These are phyloP conservation scores for Xylariaceae sp. DNA, from an alignment of 2,329 filamentous ascomycete genomes.

Conservation along the genomic window DNA sequence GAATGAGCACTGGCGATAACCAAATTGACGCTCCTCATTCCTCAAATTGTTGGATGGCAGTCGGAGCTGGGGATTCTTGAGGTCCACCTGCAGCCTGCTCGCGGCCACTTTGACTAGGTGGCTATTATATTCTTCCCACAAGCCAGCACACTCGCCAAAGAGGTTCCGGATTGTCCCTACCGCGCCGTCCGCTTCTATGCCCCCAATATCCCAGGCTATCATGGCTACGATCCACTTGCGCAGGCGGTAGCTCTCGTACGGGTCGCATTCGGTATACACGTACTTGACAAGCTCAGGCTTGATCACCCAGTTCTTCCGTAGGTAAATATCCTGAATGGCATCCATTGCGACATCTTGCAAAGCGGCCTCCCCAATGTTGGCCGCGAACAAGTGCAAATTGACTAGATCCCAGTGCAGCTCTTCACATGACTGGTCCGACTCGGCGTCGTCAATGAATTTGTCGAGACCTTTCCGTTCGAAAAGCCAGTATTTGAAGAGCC, in stretches of 20 bases:
- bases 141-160: constrained; percentile 52
- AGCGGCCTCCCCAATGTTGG: constrained; percentile 53
- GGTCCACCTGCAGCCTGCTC: constrained; percentile 56
- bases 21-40: constrained; percentile 63
- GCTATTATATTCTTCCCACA: constrained; percentile 56
- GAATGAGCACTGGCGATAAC: constrained; percentile 67
- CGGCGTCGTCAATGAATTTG: constrained; percentile 37
- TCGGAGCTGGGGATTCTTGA: constrained; percentile 67
- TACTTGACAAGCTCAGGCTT: constrained; percentile 56
- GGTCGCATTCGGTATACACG: constrained; percentile 60
- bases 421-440: constrained; percentile 36
- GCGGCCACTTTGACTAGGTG: constrained; percentile 59
- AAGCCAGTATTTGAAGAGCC: constrained; percentile 44
- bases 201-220: constrained; percentile 61
- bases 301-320: constrained; percentile 64
- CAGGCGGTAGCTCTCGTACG: constrained; percentile 55
- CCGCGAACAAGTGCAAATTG: constrained; percentile 63
- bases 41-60: constrained; percentile 61
- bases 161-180: constrained; percentile 49
- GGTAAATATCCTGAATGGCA: constrained; percentile 63
- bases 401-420: constrained; percentile 62
- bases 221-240: constrained; percentile 66
- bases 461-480: constrained; percentile 36
- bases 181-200: constrained; percentile 38
- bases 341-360: constrained; percentile 65